Evolutionary conservation across 164 flowering plant species (phyloP), one percentile per base, ranked within the genome.

Genomic region (Stephania yunnanensis): DNA sequence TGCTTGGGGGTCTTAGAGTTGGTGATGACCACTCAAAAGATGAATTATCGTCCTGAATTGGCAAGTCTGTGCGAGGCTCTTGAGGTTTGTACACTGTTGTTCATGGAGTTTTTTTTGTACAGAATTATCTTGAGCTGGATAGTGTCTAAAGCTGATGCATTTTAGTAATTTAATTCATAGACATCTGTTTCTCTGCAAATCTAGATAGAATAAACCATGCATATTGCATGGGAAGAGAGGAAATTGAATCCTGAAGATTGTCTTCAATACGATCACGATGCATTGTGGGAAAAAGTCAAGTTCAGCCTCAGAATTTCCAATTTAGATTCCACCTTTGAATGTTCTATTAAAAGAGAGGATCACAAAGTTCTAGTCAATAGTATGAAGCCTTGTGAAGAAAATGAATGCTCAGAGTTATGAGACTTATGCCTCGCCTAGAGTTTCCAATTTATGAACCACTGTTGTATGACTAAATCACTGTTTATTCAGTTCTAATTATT

Each of bases 1-100:
- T 95, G 98, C 87, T 82, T 93, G 81, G 99, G 95, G 76, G 97
- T 95, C 58, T 79, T 93, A 75, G 99, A 95, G 83, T 87, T 93
- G 53, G 89, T 93, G 75, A 88, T 73, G 82, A 92, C 92, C 17
- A 81, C 81, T 8, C 89, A 83, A 73, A 87, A 85, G 83, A 79
- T 84, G 78, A 85, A 85, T 71, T 90, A 86, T 74, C 81, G 80
- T 17, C 81, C 86, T 1, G 97, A 95, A 74, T 84, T 95, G 68
- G 97, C 93, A 74, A 90, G 81, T 71, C 90, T 95, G 69, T 89
- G 97, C 89, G 86, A 82, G 80, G 97, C 95, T 63, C 92, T 95
- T 30, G 87, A 95, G 97, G 99, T 95, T 15, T 17, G 74, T 70
- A 46, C 61, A 30, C 42, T 73, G 46, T 75, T 69, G 15, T 44